A percentile compares a stretch with the other conserved stretches of the same genome.
These are phyloP conservation scores for Fusarium miscanthi DNA, from an alignment of 2,329 filamentous ascomycete species.

Conservation along the genomic window DNA sequence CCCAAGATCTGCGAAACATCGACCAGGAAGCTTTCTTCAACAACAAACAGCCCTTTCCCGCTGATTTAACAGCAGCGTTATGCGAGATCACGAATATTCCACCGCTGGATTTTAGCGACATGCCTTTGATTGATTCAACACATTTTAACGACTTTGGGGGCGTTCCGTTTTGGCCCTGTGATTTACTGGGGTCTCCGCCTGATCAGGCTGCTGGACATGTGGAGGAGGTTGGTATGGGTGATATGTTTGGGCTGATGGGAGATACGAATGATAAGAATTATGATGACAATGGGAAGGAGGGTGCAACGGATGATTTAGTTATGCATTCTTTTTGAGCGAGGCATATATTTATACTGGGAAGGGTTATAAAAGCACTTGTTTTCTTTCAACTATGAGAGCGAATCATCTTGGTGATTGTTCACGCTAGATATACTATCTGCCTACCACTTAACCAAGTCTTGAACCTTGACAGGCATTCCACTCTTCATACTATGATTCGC, in stretches of 20 bases:
- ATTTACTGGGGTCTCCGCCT: background rate
- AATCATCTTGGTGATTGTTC: background rate
- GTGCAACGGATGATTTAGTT: rapidly evolving
- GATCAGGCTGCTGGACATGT: background rate
- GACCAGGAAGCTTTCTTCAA: conserved; percentile 15
- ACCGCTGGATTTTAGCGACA: conserved; percentile 1
- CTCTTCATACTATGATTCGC: conserved; percentile 64
- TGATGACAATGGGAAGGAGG: rapidly evolving
- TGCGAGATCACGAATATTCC: conserved; percentile 26
- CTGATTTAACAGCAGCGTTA: background rate
- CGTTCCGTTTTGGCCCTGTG: conserved; percentile 10
- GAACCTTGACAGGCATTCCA: conserved; percentile 39
- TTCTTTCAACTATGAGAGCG: background rate
- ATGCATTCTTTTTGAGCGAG: background rate
- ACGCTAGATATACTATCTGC: background rate
- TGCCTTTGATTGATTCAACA: conserved; percentile 7
- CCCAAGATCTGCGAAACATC: background rate
- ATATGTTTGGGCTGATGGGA: background rate
- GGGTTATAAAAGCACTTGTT: background rate
- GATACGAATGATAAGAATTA: background rate
- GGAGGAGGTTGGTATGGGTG: background rate
- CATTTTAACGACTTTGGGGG: background rate
- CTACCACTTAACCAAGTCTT: conserved; percentile 37
- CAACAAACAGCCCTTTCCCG: background rate
- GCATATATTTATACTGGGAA: background rate